Conservation (phyloP, 345 rosid genomes). For the Rhizophora apiculata region DNA sequence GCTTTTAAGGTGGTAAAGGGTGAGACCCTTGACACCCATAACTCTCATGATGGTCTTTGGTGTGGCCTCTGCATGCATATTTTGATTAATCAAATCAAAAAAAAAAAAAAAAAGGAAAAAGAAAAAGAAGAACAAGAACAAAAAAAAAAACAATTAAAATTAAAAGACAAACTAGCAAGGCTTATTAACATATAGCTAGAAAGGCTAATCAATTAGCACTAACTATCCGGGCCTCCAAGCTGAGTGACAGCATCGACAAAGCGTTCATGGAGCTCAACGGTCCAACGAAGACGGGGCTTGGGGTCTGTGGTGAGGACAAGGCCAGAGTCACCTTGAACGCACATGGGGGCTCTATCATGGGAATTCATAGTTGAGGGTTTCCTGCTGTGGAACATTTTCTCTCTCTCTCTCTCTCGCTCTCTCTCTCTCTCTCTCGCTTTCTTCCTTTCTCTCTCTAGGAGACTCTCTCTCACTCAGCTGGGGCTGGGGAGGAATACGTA, state of each 20-base stretch:
- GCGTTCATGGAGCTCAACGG: slow-evolving; percentile 98
- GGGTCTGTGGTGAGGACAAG: slow-evolving; percentile 99
- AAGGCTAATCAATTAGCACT: slow-evolving; percentile 1
- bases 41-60: slow-evolving; percentile 99
- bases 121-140: no score
- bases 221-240: slow-evolving; percentile 98
- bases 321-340: slow-evolving; percentile 98
- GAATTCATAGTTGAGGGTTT: slow-evolving; percentile 91
- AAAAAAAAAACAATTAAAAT: no score
- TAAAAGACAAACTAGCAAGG: background rate
- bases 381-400: slow-evolving; percentile 93
- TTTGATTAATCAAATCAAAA: background rate
- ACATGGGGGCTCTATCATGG: slow-evolving; percentile 80
- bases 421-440: slow-evolving; percentile 28
- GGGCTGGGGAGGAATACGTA: slow-evolving; percentile 7
- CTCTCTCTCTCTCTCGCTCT: slow-evolving; percentile 19
- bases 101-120: no score
- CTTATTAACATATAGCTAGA: background rate
- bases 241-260: slow-evolving; percentile 98
- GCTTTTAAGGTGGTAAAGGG: slow-evolving; percentile 99
- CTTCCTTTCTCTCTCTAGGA: slow-evolving; percentile 15
- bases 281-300: slow-evolving; percentile 99
- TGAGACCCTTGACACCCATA: slow-evolving; percentile 99
- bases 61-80: slow-evolving; percentile 78
- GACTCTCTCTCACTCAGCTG: background rate